Evolutionary conservation across 169 alveolate species (phyloP), one percentile per base, ranked within the genome.

Genomic region (Plasmodium blacklocki): DNA sequence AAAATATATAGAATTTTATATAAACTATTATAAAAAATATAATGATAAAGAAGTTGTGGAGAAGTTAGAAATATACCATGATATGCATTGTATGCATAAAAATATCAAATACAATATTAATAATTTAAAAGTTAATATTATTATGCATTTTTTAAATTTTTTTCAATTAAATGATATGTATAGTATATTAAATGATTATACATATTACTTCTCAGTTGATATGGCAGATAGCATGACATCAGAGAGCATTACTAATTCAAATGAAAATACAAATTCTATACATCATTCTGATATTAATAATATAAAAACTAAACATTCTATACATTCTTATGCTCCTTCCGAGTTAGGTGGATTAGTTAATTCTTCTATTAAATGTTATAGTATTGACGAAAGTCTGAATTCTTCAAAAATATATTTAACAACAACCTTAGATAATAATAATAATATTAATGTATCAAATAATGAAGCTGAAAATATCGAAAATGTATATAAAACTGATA

Each of bases 81-180:
- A 70, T 5, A 64, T 43, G 50, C 18, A 83, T 45, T 68, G 73
- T 26, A 70, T 68, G 12, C 45, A 83, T 26, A 68, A 83, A 45
- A 83, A 83, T 68, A 21, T 9, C 32, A 83, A 62, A n/a, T 83
- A 83, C 58, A 83, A 68, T 83, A 72, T 83, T 47, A 83, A 83
- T 49, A 83, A 26, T 15, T 70, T 83, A 52, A 83, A 83, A 83
- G 80, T 58, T 47, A 71, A 83, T 43, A 68, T 83, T 39, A 18
- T 83, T 54, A 21, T 68, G 8, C 18, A 83, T 70, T 47, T 83
- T 70, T 83, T 83, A 54, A 68, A 52, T 58, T 83, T 83, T 70
- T 83, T 83, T 29, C 91, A 73, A 21, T 70, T 83, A 62, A 71
- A 83, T 68, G 91, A 83, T 23, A 83, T 83, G 80, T 43, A 43